Conservation (phyloP, 768 basidiomycete species). For the Termitomyces sp. region DNA sequence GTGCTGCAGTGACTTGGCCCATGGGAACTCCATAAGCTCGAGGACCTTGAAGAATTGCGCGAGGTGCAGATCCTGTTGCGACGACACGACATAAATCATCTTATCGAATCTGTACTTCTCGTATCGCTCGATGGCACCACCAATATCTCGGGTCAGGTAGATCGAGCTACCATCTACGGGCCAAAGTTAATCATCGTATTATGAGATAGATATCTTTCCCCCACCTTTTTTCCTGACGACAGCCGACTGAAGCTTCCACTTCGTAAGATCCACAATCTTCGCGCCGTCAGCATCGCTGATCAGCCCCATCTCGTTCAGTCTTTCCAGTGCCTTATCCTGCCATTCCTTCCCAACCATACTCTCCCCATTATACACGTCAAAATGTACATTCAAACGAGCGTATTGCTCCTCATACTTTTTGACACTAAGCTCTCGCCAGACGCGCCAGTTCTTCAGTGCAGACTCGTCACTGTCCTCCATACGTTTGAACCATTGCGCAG, state of each 20-base stretch:
- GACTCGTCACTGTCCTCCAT: conserved; percentile 92
- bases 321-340: conserved; percentile 66
- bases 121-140: conserved; percentile 87
- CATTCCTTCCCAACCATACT: conserved; percentile 69
- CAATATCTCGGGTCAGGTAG: conserved; percentile 94
- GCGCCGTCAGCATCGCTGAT: conserved; percentile 77
- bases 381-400: conserved; percentile 81
- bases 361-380: conserved; percentile 92
- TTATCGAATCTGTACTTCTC: conserved; percentile 82
- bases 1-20: conserved; percentile 80
- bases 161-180: conserved; percentile 83
- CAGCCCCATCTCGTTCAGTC: conserved; percentile 65
- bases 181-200: background rate
- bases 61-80: conserved; percentile 83
- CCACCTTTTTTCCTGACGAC: conserved; percentile 82
- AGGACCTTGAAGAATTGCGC: conserved; percentile 93
- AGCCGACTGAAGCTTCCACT: conserved; percentile 89
- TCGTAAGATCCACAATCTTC: conserved; percentile 79
- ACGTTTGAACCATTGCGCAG: conserved; percentile 84
- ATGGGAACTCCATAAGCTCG: conserved; percentile 82
- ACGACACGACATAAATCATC: conserved; percentile 92
- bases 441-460: conserved; percentile 82
- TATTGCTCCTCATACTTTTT: conserved; percentile 88
- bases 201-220: conserved; percentile 6
- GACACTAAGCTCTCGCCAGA: conserved; percentile 89